phyloP scores from a whole-genome alignment of 169 alveolate species.

The Plasmodium knowlesi region DNA sequence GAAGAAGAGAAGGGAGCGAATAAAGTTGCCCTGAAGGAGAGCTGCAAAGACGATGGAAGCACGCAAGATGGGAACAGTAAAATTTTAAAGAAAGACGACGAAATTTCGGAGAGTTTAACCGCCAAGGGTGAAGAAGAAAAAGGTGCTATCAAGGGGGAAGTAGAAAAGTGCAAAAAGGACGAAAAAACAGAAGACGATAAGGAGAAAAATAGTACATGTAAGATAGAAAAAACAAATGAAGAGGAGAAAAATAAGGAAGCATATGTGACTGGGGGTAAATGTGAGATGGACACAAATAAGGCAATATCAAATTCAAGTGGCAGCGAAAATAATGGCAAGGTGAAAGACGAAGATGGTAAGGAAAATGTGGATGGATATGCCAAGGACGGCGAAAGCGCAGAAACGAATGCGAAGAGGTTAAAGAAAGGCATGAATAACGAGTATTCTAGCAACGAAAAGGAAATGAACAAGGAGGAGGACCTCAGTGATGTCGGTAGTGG shows the following conservation, averaged over 20 bases:
- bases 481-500: not conserved
- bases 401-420: constrained; percentile 36
- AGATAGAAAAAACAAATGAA: not conserved
- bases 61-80: constrained; percentile 7
- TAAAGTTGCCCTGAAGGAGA: constrained; percentile 46
- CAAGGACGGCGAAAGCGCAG: not conserved
- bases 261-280: not conserved
- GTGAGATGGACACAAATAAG: not conserved
- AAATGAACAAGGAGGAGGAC: not conserved
- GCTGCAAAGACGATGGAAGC: constrained; percentile 23
- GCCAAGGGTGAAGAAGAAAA: constrained; percentile 11
- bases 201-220: not conserved
- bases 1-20: not conserved
- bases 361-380: constrained; percentile 17
- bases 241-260: constrained; percentile 41
- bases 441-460: constrained; percentile 5
- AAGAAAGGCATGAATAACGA: constrained; percentile 54
- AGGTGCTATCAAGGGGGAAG: constrained; percentile 2
- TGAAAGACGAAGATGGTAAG: constrained; percentile 28
- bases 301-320: not conserved
- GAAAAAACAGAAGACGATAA: constrained; percentile 35
- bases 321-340: constrained; percentile 10
- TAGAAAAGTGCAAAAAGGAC: constrained; percentile 9
- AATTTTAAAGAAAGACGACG: constrained; percentile 31
- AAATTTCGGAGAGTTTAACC: constrained; percentile 1